Conservation (phyloP, 2,329 filamentous ascomycete genomes). For the Thermoascus crustaceus region DNA sequence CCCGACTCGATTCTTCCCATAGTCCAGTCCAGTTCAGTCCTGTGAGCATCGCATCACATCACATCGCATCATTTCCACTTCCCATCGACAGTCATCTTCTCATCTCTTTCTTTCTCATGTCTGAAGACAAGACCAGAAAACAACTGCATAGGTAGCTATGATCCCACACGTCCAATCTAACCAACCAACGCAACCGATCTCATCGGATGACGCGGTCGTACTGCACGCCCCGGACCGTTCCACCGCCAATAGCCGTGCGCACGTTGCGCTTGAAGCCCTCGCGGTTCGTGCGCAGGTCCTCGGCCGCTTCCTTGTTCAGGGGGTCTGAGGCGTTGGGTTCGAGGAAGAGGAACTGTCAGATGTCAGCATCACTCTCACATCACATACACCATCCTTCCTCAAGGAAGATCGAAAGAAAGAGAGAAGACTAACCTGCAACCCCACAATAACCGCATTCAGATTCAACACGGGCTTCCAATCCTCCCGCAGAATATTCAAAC, state of each 20-base stretch:
- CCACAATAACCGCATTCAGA: conserved; percentile 91
- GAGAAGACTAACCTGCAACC: conserved; percentile 59
- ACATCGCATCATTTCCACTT: too few relatives aligned
- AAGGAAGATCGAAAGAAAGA: background rate
- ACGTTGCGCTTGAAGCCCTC: conserved; percentile 92
- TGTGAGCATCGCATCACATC: too few relatives aligned
- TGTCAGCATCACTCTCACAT: background rate
- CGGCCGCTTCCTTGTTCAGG: conserved; percentile 96
- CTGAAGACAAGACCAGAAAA: too few relatives aligned
- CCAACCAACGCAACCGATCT: background rate
- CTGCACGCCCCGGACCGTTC: conserved; percentile 59
- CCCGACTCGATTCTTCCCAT: too few relatives aligned
- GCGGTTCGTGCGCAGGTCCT: conserved; percentile 76
- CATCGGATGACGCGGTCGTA: conserved; percentile 75
- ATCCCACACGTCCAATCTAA: too few relatives aligned
- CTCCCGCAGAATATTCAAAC: conserved; percentile 91
- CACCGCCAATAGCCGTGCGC: conserved; percentile 71
- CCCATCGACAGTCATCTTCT: too few relatives aligned
- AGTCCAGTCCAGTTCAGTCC: too few relatives aligned
- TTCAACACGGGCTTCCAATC: conserved; percentile 99
- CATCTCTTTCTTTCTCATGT: too few relatives aligned
- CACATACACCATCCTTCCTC: too few relatives aligned
- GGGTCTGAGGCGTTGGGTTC: conserved; percentile 96
- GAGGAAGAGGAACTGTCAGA: conserved; percentile 79
- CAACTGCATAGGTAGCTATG: too few relatives aligned